Percentiles rank a stretch among this genome's conserved stretches.
phyloP scores from a whole-genome alignment of 2,329 filamentous ascomycete species.

The Calycina marina region DNA sequence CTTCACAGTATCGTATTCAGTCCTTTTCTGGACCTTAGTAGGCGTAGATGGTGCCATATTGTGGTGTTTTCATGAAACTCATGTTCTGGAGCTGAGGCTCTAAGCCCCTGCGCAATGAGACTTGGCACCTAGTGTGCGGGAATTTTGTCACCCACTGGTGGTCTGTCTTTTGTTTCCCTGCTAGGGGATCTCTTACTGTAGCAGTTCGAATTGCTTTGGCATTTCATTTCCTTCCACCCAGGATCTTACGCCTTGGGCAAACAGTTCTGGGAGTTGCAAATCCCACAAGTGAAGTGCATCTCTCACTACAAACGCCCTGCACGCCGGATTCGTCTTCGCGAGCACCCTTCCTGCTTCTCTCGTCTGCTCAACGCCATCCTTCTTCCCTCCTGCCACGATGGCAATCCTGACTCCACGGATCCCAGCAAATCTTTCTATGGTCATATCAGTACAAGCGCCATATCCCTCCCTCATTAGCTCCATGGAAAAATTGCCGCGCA shows the following conservation, averaged over 20 bases:
- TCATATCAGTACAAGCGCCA: background rate
- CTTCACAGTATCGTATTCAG: too few relatives aligned
- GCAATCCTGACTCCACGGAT: slow-evolving; percentile 4
- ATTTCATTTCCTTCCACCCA: slow-evolving; percentile 3
- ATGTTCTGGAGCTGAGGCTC: too few relatives aligned
- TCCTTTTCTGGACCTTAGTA: too few relatives aligned
- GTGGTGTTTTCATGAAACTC: too few relatives aligned
- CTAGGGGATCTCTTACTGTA: slow-evolving; percentile 1
- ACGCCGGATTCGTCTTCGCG: slow-evolving; percentile 2
- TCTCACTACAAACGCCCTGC: slow-evolving; percentile 5
- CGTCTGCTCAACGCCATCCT: slow-evolving; percentile 2
- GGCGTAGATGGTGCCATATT: too few relatives aligned
- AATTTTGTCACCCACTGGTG: too few relatives aligned
- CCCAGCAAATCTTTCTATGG: slow-evolving; percentile 3
- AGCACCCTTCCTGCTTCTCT: slow-evolving; percentile 3
- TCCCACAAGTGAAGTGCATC: slow-evolving; percentile 3
- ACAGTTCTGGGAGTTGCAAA: slow-evolving; percentile 4
- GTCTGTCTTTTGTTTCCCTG: too few relatives aligned
- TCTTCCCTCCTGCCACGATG: slow-evolving; percentile 4
- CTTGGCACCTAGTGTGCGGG: too few relatives aligned
- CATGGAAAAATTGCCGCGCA: slow-evolving; percentile 1
- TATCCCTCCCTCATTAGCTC: slow-evolving; percentile 1
- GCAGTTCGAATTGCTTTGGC: slow-evolving; percentile 1
- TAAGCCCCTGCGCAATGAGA: too few relatives aligned
- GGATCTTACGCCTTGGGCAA: slow-evolving; percentile 3